phyloP scores from a whole-genome alignment of 2,329 filamentous ascomycete genomes.

The Neofusicoccum kwambonambiense region DNA sequence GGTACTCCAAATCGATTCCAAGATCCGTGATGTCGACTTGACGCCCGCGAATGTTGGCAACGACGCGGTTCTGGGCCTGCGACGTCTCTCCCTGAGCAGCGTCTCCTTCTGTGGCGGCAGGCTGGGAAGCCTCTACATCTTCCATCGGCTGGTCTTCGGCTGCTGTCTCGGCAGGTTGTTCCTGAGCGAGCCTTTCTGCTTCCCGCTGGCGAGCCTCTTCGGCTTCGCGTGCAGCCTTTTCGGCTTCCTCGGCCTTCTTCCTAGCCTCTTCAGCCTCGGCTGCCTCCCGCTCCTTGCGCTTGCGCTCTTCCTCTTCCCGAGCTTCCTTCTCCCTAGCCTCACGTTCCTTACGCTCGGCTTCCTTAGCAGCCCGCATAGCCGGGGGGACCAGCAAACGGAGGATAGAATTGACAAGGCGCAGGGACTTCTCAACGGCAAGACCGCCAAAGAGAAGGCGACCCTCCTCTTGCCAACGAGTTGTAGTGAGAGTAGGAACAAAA shows the following conservation, averaged over 20 bases:
- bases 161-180: constrained; percentile 34
- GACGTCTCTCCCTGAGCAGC: constrained; percentile 47
- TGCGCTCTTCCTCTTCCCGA: constrained; percentile 47
- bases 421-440: constrained; percentile 65
- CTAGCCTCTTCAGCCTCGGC: constrained; percentile 41
- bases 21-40: constrained; percentile 91
- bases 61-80: constrained; percentile 56
- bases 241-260: constrained; percentile 43
- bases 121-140: constrained; percentile 61
- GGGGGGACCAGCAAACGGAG: constrained; percentile 75
- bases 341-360: constrained; percentile 65
- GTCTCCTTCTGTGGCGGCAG: constrained; percentile 43
- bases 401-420: constrained; percentile 67
- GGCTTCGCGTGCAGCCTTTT: constrained; percentile 27
- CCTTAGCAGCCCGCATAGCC: constrained; percentile 78
- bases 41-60: constrained; percentile 80
- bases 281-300: constrained; percentile 47
- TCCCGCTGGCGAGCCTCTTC: constrained; percentile 31
- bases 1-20: constrained; percentile 90
- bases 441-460: constrained; percentile 79
- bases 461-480: constrained; percentile 83
- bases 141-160: constrained; percentile 64
- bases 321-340: constrained; percentile 53
- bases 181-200: constrained; percentile 20
- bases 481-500: constrained; percentile 71